phyloP scores from a whole-genome alignment of 345 rosid species.

The Mallotus nudiflorus region DNA sequence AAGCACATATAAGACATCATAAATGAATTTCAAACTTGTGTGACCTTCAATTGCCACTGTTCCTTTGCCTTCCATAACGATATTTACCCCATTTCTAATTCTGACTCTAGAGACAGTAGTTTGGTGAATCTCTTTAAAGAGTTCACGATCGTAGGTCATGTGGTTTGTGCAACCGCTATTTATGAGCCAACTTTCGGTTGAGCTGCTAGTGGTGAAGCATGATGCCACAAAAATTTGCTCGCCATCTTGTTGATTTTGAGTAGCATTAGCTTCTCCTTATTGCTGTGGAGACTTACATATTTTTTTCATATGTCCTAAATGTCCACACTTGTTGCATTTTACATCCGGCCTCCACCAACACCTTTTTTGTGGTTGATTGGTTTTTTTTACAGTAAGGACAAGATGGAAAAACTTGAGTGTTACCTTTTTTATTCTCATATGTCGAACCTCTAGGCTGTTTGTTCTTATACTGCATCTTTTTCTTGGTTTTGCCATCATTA shows the following conservation, averaged over 20 bases:
- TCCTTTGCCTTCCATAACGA: too few species aligned
- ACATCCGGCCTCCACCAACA: conserved; percentile 9
- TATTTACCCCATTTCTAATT: too few species aligned
- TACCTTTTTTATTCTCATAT: not conserved
- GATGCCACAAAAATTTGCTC: not conserved
- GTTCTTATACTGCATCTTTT: too few species aligned
- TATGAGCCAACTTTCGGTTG: not conserved
- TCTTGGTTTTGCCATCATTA: too few species aligned
- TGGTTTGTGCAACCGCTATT: not conserved
- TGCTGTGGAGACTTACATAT: not conserved
- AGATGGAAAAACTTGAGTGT: not conserved
- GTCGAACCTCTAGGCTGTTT: not conserved
- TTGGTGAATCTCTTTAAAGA: too few species aligned
- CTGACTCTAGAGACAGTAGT: too few species aligned
- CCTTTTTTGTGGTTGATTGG: conserved; percentile 10
- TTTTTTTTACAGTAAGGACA: conserved; percentile 14
- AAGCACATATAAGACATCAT: not conserved
- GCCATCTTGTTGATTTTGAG: not conserved
- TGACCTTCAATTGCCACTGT: too few species aligned
- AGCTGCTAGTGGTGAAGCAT: not conserved
- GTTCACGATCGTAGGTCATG: not conserved
- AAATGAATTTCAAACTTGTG: too few species aligned
- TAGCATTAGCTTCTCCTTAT: conserved; percentile 8
- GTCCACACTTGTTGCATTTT: conserved; percentile 14
- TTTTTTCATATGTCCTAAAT: conserved; percentile 5